These are phyloP conservation scores for Candida sp. DNA, from an alignment of 1,139 yeast genomes.

Conservation along the genomic window DNA sequence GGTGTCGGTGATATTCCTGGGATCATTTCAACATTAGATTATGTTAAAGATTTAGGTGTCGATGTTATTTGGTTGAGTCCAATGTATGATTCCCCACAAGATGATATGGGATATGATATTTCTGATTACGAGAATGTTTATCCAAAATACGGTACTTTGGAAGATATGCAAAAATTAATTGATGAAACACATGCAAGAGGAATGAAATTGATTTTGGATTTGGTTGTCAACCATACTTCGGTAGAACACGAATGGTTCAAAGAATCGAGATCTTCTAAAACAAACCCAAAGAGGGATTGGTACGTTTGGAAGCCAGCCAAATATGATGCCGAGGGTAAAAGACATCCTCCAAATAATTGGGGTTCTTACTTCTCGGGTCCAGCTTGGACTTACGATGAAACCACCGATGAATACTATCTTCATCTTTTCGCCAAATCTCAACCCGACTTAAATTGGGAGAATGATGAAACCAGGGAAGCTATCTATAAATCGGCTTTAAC, in stretches of 20 bases:
- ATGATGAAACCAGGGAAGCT: conserved; percentile 45
- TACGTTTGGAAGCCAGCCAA: conserved; percentile 52
- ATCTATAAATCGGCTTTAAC: conserved; percentile 46
- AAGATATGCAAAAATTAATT: conserved; percentile 47
- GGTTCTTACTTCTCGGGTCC: conserved; percentile 46
- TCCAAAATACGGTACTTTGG: conserved; percentile 49
- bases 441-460: conserved; percentile 62
- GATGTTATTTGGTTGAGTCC: conserved; percentile 57
- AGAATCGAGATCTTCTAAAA: conserved; percentile 46
- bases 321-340: conserved; percentile 41
- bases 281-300: conserved; percentile 57
- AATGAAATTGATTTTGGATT: conserved; percentile 48
- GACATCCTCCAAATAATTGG: conserved; percentile 59
- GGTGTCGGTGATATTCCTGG: conserved; percentile 58
- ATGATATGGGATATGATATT: conserved; percentile 63
- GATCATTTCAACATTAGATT: conserved; percentile 47
- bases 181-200: conserved; percentile 45
- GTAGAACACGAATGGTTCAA: conserved; percentile 54
- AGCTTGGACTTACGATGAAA: conserved; percentile 54
- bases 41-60: conserved; percentile 46
- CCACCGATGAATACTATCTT: conserved; percentile 49
- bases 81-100: conserved; percentile 55
- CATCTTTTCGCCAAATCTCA: conserved; percentile 49
- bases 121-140: conserved; percentile 50
- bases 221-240: conserved; percentile 58